Evolutionary conservation across 2,329 filamentous ascomycete genomes (phyloP).

Genomic region (Phyllosticta ampelicida): DNA sequence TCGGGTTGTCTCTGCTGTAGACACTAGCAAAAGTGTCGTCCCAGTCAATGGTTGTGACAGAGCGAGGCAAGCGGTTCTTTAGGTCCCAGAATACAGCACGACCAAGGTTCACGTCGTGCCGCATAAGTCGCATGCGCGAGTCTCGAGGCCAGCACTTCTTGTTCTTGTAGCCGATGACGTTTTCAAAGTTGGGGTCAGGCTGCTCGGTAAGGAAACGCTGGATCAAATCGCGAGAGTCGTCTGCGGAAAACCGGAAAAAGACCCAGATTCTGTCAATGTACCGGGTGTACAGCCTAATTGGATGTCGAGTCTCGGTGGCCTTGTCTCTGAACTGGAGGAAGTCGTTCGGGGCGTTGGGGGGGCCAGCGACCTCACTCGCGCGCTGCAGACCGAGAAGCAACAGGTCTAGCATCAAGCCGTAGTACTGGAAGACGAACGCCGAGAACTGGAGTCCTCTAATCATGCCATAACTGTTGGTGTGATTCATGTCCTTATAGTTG

Average conservation of each 20-base stretch:
- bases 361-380: slow-evolving; percentile 94
- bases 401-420: slow-evolving; percentile 88
- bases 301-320: slow-evolving; percentile 84
- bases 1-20: slow-evolving; percentile 96
- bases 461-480: slow-evolving; percentile 97
- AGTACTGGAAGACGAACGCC: slow-evolving; percentile 98
- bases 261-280: slow-evolving; percentile 99
- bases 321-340: slow-evolving; percentile 95
- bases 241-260: slow-evolving; percentile 84
- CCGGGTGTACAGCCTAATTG: slow-evolving; percentile 91
- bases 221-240: slow-evolving; percentile 91
- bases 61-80: slow-evolving; percentile 90
- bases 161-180: slow-evolving; percentile 97
- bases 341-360: slow-evolving; percentile 88
- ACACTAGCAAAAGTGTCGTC: slow-evolving; percentile 97
- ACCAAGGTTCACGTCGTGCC: slow-evolving; percentile 95
- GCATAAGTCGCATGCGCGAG: slow-evolving; percentile 95
- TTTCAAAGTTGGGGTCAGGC: slow-evolving; percentile 97
- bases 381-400: slow-evolving; percentile 85
- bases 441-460: slow-evolving; percentile 97
- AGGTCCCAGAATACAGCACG: slow-evolving; percentile 98
- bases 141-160: slow-evolving; percentile 99
- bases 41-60: slow-evolving; percentile 96
- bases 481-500: slow-evolving; percentile 99
- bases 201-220: slow-evolving; percentile 97